A percentile compares a stretch with the other conserved stretches of the same genome.
These are phyloP conservation scores for Chytriomyces sp. DNA, from an alignment of 192 early-diverging fungal genomes.

Conservation along the genomic window DNA sequence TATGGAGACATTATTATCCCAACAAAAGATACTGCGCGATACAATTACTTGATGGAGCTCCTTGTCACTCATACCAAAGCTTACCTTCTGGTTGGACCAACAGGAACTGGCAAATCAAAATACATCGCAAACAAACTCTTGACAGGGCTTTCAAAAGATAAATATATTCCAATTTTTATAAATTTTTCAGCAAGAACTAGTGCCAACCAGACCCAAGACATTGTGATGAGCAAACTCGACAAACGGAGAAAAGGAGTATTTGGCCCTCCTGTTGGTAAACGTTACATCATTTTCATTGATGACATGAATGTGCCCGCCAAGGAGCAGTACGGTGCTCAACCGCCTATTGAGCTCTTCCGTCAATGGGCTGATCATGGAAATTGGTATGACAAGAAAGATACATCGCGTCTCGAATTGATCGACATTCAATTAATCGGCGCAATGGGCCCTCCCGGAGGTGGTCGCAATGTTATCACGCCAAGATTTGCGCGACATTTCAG, in stretches of 20 bases:
- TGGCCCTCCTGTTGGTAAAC: slow-evolving; percentile 59
- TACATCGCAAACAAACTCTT: slow-evolving; percentile 60
- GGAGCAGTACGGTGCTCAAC: slow-evolving; percentile 65
- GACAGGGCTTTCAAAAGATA: slow-evolving; percentile 50
- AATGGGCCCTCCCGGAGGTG: slow-evolving; percentile 67
- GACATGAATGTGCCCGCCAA: slow-evolving; percentile 68
- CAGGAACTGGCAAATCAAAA: slow-evolving; percentile 67
- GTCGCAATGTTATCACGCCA: slow-evolving; percentile 61
- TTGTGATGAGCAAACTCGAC: slow-evolving; percentile 66
- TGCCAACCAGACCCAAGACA: slow-evolving; percentile 59
- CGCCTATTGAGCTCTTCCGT: slow-evolving; percentile 62
- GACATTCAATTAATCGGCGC: slow-evolving; percentile 62
- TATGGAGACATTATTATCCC: slow-evolving; percentile 66
- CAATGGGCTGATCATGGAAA: slow-evolving; percentile 67
- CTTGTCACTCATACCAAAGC: slow-evolving; percentile 55
- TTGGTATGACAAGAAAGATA: slow-evolving; percentile 69
- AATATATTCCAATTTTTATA: slow-evolving; percentile 61
- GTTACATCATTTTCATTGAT: slow-evolving; percentile 59
- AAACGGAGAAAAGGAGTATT: slow-evolving; percentile 64
- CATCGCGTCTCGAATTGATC: slow-evolving; percentile 55
- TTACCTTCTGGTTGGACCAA: slow-evolving; percentile 59
- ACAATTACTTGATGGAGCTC: slow-evolving; percentile 62
- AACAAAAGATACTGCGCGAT: slow-evolving; percentile 65
- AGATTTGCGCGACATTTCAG: slow-evolving; percentile 65
- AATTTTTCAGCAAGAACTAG: slow-evolving; percentile 64